Evolutionary conservation across 345 rosid species (phyloP).

Genomic region (Dipteronia sinensis): DNA sequence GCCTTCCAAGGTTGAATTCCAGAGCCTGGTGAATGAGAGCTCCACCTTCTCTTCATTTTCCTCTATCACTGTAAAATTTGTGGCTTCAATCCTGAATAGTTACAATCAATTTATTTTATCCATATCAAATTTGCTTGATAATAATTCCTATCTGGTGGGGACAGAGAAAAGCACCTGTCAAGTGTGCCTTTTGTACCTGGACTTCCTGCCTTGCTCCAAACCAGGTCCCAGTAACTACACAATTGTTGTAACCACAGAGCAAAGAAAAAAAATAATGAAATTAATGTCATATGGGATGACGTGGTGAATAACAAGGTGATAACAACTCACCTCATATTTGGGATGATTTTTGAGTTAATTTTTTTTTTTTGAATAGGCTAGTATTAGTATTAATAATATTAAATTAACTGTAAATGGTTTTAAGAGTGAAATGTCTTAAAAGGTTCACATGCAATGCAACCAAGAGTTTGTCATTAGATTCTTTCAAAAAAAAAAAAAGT

Average conservation of each 20-base stretch:
- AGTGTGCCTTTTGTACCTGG: conserved; percentile 46
- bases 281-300: background rate
- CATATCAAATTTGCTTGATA: background rate
- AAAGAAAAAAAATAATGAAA: background rate
- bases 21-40: conserved; percentile 57
- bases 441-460: background rate
- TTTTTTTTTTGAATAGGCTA: too few species aligned
- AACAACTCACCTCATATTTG: too few species aligned
- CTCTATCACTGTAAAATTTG: conserved; percentile 44
- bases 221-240: conserved; percentile 79
- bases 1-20: conserved; percentile 54
- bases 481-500: too few species aligned
- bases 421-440: background rate
- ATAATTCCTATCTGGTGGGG: background rate
- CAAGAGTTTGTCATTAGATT: background rate
- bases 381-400: too few species aligned
- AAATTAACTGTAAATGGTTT: background rate
- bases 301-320: too few species aligned
- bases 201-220: conserved; percentile 58
- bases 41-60: conserved; percentile 57
- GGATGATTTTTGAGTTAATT: too few species aligned
- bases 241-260: background rate
- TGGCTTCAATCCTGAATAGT: conserved; percentile 42
- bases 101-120: background rate
- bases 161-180: conserved; percentile 42